phyloP scores from a whole-genome alignment of 2,329 filamentous ascomycete genomes.

The Pseudocercospora pini-densiflorae region DNA sequence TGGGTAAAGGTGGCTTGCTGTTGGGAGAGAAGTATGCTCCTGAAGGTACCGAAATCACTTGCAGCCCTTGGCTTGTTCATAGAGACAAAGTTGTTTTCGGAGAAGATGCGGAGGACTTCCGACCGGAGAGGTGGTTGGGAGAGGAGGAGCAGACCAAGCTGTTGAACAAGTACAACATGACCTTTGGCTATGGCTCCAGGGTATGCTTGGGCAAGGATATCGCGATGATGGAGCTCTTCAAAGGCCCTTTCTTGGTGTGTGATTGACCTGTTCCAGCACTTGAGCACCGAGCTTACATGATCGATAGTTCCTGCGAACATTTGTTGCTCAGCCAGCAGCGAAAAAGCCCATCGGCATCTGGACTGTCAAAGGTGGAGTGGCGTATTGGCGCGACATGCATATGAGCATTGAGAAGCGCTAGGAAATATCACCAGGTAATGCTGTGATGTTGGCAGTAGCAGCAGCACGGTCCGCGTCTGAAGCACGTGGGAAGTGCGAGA shows the following conservation, averaged over 20 bases:
- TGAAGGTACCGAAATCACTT: constrained; percentile 5
- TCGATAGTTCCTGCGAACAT: constrained; percentile 47
- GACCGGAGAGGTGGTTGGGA: constrained; percentile 18
- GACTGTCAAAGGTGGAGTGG: constrained; percentile 48
- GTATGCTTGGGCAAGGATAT: constrained; percentile 57
- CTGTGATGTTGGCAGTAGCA: too few relatives aligned
- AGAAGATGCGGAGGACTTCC: constrained; percentile 16
- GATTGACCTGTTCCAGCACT: neutral
- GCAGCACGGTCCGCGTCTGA: too few relatives aligned
- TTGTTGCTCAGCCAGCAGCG: constrained; percentile 40
- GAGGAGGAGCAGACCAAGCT: constrained; percentile 16
- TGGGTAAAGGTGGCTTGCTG: constrained; percentile 48
- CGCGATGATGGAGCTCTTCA: constrained; percentile 59
- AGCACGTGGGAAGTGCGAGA: too few relatives aligned
- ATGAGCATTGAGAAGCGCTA: constrained; percentile 36
- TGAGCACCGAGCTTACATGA: neutral
- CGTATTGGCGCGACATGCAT: constrained; percentile 50
- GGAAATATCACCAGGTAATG: too few relatives aligned
- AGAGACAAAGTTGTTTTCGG: constrained; percentile 12
- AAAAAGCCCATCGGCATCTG: constrained; percentile 42
- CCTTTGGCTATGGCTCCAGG: constrained; percentile 56
- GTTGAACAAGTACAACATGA: constrained; percentile 39
- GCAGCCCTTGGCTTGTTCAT: constrained; percentile 5
- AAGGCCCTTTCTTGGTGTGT: constrained; percentile 41
- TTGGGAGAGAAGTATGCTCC: constrained; percentile 38